Percentiles rank a stretch among this genome's conserved stretches.
These are phyloP conservation scores for Hemisphaericaspora subhashii DNA, from an alignment of 1,139 yeast species.

Conservation along the genomic window DNA sequence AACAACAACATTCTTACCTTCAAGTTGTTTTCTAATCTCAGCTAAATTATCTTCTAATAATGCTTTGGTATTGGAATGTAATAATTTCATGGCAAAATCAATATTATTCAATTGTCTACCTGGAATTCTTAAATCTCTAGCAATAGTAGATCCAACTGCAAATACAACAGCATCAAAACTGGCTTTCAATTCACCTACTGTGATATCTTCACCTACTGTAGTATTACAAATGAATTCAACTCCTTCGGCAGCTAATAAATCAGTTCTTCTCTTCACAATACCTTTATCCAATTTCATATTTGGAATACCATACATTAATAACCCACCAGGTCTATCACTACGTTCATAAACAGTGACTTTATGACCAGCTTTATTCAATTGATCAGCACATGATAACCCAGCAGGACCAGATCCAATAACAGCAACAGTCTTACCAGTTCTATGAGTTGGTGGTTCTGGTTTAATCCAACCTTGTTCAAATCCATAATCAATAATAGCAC, in stretches of 20 bases:
- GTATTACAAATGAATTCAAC: conserved; percentile 73
- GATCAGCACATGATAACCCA: conserved; percentile 96
- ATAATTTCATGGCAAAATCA: conserved; percentile 91
- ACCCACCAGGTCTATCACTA: conserved; percentile 94
- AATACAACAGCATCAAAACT: conserved; percentile 80
- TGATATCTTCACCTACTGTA: conserved; percentile 79
- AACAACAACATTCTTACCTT: conserved; percentile 89
- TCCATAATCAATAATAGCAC: conserved; percentile 94
- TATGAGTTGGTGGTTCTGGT: conserved; percentile 73
- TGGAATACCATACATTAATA: conserved; percentile 98
- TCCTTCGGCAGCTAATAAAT: conserved; percentile 89
- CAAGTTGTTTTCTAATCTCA: conserved; percentile 67
- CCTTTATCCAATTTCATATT: conserved; percentile 97
- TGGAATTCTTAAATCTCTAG: conserved; percentile 91
- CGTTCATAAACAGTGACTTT: conserved; percentile 88
- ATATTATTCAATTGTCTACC: conserved; percentile 90
- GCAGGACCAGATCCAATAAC: conserved; percentile 96
- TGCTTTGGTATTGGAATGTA: conserved; percentile 87
- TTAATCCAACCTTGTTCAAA: conserved; percentile 96
- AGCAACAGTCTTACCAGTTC: conserved; percentile 87
- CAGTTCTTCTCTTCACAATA: conserved; percentile 90
- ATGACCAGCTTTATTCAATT: conserved; percentile 95
- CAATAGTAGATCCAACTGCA: conserved; percentile 96
- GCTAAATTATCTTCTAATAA: conserved; percentile 80
- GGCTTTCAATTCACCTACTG: conserved; percentile 65